These are phyloP conservation scores for Annona squamosa DNA, from an alignment of 164 flowering plant species.

Conservation along the genomic window DNA sequence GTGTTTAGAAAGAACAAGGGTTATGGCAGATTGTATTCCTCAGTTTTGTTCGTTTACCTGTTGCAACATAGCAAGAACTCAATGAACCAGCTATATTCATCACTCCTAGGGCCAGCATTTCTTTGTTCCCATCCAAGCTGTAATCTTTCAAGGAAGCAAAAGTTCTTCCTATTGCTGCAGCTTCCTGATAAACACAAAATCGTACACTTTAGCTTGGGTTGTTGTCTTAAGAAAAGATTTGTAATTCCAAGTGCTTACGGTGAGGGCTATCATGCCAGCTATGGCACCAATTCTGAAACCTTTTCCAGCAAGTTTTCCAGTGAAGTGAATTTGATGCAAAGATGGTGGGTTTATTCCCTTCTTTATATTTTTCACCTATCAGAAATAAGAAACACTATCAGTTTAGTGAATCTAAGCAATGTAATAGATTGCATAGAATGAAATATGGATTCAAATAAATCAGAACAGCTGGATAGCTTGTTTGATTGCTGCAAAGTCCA, in stretches of 20 bases:
- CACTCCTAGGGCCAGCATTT: slow-evolving; percentile 88
- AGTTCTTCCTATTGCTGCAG: slow-evolving; percentile 82
- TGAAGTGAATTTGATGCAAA: slow-evolving; percentile 48
- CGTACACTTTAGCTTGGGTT: not conserved
- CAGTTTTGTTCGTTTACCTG: slow-evolving; percentile 38
- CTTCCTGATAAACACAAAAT: slow-evolving; percentile 53
- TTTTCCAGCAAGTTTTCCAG: slow-evolving; percentile 42
- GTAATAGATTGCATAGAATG: not conserved
- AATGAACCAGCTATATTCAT: slow-evolving; percentile 88
- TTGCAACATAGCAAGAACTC: slow-evolving; percentile 88
- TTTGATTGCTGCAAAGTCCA: not conserved
- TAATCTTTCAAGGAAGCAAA: slow-evolving; percentile 88
- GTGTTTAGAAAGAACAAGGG: not conserved
- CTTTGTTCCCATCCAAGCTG: slow-evolving; percentile 85
- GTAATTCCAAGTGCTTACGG: slow-evolving; percentile 34
- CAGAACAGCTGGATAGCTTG: not conserved
- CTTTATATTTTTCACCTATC: slow-evolving; percentile 60
- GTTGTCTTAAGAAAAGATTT: not conserved
- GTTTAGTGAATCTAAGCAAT: not conserved
- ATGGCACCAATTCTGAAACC: slow-evolving; percentile 71
- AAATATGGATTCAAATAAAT: not conserved
- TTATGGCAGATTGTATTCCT: not conserved
- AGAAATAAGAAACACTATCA: slow-evolving; percentile 7
- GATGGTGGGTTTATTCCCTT: slow-evolving; percentile 78
- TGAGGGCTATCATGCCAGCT: slow-evolving; percentile 79